These are phyloP conservation scores for Diplogelasinospora grovesii DNA, from an alignment of 495 filamentous ascomycete species.

Conservation along the genomic window DNA sequence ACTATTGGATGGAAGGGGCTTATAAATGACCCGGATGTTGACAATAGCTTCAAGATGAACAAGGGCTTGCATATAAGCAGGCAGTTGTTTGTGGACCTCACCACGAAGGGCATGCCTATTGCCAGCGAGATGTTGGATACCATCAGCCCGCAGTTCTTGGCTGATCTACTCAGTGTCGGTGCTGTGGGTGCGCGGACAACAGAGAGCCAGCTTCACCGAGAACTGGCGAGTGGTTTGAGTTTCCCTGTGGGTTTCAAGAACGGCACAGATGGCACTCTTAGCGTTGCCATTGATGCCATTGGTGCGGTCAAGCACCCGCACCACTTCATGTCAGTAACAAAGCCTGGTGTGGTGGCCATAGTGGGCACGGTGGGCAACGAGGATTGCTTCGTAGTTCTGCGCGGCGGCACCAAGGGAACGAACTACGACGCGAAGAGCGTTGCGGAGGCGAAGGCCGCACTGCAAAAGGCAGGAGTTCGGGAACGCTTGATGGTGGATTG, in stretches of 20 bases:
- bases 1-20: slow-evolving; percentile 99
- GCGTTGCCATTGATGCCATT: slow-evolving; percentile 93
- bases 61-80: slow-evolving; percentile 84
- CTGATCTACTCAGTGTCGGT: slow-evolving; percentile 87
- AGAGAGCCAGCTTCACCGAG: slow-evolving; percentile 90
- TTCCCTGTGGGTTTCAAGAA: slow-evolving; percentile 99
- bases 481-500: slow-evolving; percentile 95
- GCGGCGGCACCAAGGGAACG: slow-evolving; percentile 86
- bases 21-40: slow-evolving; percentile 98
- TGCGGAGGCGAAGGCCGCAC: slow-evolving; percentile 27
- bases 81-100: slow-evolving; percentile 92
- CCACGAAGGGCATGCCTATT: slow-evolving; percentile 92
- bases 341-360: slow-evolving; percentile 93
- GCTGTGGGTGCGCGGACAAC: slow-evolving; percentile 95
- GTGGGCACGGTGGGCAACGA: slow-evolving; percentile 95
- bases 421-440: slow-evolving; percentile 91
- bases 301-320: slow-evolving; percentile 88
- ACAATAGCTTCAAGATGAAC: slow-evolving; percentile 98
- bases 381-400: slow-evolving; percentile 95
- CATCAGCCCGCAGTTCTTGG: slow-evolving; percentile 95
- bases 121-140: slow-evolving; percentile 98
- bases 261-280: slow-evolving; percentile 87
- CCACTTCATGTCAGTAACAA: slow-evolving; percentile 97
- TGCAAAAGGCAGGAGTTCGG: slow-evolving; percentile 29
- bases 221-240: slow-evolving; percentile 85